phyloP scores from a whole-genome alignment of 495 filamentous ascomycete species.

The Aspergillus kassunensis region DNA sequence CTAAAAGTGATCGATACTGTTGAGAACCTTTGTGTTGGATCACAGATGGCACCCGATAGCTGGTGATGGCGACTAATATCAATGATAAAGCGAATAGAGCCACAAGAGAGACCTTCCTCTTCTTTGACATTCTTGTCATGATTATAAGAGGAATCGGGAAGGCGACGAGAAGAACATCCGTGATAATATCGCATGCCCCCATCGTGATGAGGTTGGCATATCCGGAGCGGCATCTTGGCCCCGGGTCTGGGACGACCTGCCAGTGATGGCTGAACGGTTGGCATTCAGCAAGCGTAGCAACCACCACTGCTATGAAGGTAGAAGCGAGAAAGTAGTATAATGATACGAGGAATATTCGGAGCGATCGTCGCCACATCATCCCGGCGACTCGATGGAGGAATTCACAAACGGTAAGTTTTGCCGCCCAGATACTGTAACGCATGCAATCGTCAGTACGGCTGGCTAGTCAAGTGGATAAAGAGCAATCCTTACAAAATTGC shows the following conservation, averaged over 20 bases:
- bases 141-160: constrained; percentile 88
- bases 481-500: constrained; percentile 51
- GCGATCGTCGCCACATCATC: constrained; percentile 65
- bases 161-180: constrained; percentile 78
- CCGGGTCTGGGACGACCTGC: constrained; percentile 88
- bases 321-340: constrained; percentile 69
- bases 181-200: constrained; percentile 80
- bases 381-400: constrained; percentile 77
- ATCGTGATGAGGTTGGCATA: constrained; percentile 84
- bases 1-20: constrained; percentile 70
- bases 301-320: constrained; percentile 75
- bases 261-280: constrained; percentile 81
- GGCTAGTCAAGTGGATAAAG: not conserved
- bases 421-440: constrained; percentile 71
- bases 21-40: constrained; percentile 60
- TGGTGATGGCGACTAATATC: constrained; percentile 66
- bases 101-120: constrained; percentile 62
- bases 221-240: constrained; percentile 75
- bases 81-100: constrained; percentile 79
- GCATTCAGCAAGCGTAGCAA: constrained; percentile 81
- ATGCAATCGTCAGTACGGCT: not conserved
- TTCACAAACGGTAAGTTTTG: constrained; percentile 86
- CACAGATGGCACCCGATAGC: constrained; percentile 72
- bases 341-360: constrained; percentile 59
- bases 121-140: constrained; percentile 62